phyloP scores from a whole-genome alignment of 495 filamentous ascomycete species.

The Trypethelium eluteriae region DNA sequence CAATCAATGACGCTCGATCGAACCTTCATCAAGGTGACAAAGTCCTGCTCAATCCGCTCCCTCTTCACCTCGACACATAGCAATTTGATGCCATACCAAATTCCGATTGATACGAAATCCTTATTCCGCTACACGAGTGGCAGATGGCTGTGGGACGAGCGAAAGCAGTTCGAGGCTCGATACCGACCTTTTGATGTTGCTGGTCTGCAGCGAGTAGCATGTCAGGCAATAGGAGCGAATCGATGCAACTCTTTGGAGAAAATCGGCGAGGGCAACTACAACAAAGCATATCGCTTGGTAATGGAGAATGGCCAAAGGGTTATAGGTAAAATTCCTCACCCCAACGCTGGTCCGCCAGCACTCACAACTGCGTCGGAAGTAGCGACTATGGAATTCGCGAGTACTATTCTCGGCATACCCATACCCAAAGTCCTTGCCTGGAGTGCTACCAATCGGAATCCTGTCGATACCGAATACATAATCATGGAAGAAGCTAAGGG shows the following conservation, averaged over 20 bases:
- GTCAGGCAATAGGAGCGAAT: conserved; percentile 14
- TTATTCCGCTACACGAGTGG: conserved; percentile 24
- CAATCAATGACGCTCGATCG: background rate
- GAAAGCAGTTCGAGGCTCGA: conserved; percentile 15
- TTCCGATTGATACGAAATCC: background rate
- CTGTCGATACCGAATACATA: conserved; percentile 18
- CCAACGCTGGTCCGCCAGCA: conserved; percentile 18
- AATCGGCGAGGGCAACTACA: conserved; percentile 18
- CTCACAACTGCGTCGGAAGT: conserved; percentile 14
- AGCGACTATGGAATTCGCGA: conserved; percentile 8
- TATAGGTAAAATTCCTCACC: conserved; percentile 17
- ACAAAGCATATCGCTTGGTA: conserved; percentile 17
- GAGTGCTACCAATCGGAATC: conserved; percentile 16
- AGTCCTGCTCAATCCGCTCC: background rate
- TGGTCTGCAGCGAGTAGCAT: conserved; percentile 8
- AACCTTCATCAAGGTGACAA: background rate
- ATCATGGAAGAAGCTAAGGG: conserved; percentile 18
- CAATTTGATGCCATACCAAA: background rate
- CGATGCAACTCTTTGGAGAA: background rate
- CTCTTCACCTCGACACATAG: background rate
- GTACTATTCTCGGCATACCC: conserved; percentile 12
- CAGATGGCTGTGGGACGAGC: conserved; percentile 21
- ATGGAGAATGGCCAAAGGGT: conserved; percentile 17
- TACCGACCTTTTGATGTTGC: conserved; percentile 14
- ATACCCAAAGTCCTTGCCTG: conserved; percentile 15